phyloP scores from a whole-genome alignment of 2,329 filamentous ascomycete genomes.

The Ophiostoma triangulosporum region DNA sequence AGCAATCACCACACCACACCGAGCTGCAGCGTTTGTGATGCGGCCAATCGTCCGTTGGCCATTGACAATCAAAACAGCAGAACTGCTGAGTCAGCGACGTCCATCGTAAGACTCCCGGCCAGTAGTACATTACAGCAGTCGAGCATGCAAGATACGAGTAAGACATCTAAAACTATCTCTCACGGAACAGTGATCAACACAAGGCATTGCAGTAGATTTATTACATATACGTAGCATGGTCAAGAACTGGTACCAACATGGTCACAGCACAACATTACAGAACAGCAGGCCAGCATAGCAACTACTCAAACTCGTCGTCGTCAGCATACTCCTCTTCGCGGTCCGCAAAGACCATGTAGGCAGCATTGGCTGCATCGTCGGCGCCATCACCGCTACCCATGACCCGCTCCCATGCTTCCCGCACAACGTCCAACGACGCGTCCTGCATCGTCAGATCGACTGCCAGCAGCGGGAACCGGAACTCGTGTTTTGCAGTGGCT shows the following conservation, averaged over 20 bases:
- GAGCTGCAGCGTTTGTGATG: too few species aligned
- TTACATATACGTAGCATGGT: not conserved
- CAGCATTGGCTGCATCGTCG: slow-evolving; percentile 24
- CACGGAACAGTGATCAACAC: too few species aligned
- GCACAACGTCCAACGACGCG: slow-evolving; percentile 49
- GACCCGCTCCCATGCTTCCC: slow-evolving; percentile 54
- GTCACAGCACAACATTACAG: not conserved
- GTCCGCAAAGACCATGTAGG: slow-evolving; percentile 71
- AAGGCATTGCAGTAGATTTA: not conserved
- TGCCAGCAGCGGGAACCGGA: slow-evolving; percentile 44
- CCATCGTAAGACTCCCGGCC: too few species aligned
- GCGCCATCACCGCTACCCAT: slow-evolving; percentile 34
- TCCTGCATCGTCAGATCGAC: slow-evolving; percentile 67
- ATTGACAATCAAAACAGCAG: too few species aligned
- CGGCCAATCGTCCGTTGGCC: too few species aligned
- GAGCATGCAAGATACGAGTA: too few species aligned
- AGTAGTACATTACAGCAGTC: too few species aligned
- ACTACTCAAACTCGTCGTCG: slow-evolving; percentile 8
- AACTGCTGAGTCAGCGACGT: too few species aligned
- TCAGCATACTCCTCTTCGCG: slow-evolving; percentile 51
- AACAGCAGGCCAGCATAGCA: not conserved
- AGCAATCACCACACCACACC: too few species aligned
- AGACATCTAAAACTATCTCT: too few species aligned
- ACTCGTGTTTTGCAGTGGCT: slow-evolving; percentile 17
- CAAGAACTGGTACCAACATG: not conserved